Evolutionary conservation across 306 rosid genomes (phyloP).

Genomic region (Cicer arietinum): DNA sequence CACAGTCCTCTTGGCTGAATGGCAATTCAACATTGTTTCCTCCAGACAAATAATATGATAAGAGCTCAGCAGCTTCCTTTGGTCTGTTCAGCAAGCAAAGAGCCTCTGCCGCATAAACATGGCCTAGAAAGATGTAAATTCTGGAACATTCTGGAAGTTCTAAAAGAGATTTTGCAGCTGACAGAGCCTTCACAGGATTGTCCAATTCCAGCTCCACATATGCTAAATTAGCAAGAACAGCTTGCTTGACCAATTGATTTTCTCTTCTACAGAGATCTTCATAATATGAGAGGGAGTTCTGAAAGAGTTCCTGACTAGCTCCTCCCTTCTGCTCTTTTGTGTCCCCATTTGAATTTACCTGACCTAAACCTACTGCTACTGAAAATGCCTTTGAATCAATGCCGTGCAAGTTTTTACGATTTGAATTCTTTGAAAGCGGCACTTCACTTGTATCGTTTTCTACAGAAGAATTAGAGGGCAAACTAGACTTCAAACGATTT

Average conservation of each 20-base stretch:
- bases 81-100: slow-evolving; percentile 87
- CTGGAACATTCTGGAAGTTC: slow-evolving; percentile 89
- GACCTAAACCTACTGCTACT: slow-evolving; percentile 61
- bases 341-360: slow-evolving; percentile 79
- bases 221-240: slow-evolving; percentile 85
- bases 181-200: slow-evolving; percentile 79
- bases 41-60: slow-evolving; percentile 74
- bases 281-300: slow-evolving; percentile 76
- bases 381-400: slow-evolving; percentile 71
- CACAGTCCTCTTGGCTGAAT: slow-evolving; percentile 78
- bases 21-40: slow-evolving; percentile 69
- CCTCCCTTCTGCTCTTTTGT: slow-evolving; percentile 85
- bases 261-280: slow-evolving; percentile 73
- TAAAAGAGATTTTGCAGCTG: slow-evolving; percentile 66
- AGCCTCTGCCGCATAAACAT: slow-evolving; percentile 92
- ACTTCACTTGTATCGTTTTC: slow-evolving; percentile 70
- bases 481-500: slow-evolving; percentile 55
- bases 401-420: slow-evolving; percentile 60
- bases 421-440: slow-evolving; percentile 62
- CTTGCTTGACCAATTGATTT: slow-evolving; percentile 80
- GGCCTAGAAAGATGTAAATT: slow-evolving; percentile 81
- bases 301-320: slow-evolving; percentile 80
- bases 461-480: slow-evolving; percentile 67
- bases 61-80: slow-evolving; percentile 83
- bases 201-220: slow-evolving; percentile 89